Base-by-base conservation (phyloP, 169 alveolate species). In the Plasmodium gonderi region DNA sequence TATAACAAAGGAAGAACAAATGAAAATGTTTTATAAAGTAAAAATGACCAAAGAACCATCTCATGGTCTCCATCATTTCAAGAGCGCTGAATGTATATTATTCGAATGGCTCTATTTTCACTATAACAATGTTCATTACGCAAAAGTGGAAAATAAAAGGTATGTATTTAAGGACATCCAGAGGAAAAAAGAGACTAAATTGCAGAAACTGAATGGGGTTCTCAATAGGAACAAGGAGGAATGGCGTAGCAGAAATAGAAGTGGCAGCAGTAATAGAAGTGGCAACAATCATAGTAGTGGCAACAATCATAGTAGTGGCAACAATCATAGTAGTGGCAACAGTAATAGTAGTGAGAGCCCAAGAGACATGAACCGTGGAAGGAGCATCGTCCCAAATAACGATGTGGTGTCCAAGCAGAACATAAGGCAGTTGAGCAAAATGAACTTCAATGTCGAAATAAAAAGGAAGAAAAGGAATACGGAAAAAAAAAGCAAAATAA, bases 41-140 rank as follows among this genome's bases (percentile, higher is more conserved):
- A 40, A 87, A 2, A 29, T 33, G 14, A 38, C 31, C 17, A 51
- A 72, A 40, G 38, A 72, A 36, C 80, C 60, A 64, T 20, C 49
- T 23, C 31, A 17, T 20, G 38, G 44, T 17, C 12, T 67, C 31
- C 26, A 49, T 2, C 23, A 74, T 65, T 87, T 38, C 68, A 75
- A 74, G 29, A 75, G 26, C 36, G 47, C 68, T 40, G 93, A 87
- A 31, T 33, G 44, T 67, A 87, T 87, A 42, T 44, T 87, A 14
- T 87, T 75, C 47, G 93, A 87, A 67, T 87, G 93, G 93, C 44
- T 87, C 45, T 87, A 87, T 54, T 87, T 87, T 29, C 93, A 87
- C 72, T 87, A 87, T 68, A 87, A 75, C 64, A 87, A 87, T 87
- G 67, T 87, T n/a, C 9, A 75, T 40, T 45, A 75, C 40, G 68